Base-by-base conservation (phyloP, 2,329 filamentous ascomycete genomes). In the Cladosporium sp. region DNA sequence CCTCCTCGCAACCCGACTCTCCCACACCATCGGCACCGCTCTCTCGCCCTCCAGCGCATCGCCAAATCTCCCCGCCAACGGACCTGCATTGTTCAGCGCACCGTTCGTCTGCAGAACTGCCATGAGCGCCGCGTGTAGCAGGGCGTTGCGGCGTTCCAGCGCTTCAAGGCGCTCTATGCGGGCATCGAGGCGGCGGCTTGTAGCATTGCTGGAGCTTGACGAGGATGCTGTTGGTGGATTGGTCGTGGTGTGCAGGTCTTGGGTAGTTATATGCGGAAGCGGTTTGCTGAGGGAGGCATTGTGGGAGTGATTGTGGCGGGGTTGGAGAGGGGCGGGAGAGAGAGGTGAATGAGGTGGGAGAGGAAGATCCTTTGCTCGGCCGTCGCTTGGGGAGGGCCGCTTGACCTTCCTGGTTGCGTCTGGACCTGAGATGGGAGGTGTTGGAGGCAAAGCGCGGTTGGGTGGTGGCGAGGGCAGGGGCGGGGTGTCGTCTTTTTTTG, bases 111-210 rank as follows among this genome's bases (percentile, higher is more conserved):
- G 63, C 33, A 73, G 52, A 38, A 72, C 68, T 5, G 70, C 70
- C 60, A 69, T 67, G 19, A 73, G 58, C 4, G 70, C 70, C 8
- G 70, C 70, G 22, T 68, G 66, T 8, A 73, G 61, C 7, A 73
- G 49, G 13, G 61, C 61, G 51, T 72, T 73, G 49, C 71, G 66
- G 35, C 70, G 66, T 54, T 72, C 69, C 19, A 72, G 54, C 11
- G 65, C 67, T 42, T 70, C 68, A 34, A 72, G 54, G 2, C 68
- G 63, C 43, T 70, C 68, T 13, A 72, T 53, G 3, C 69, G 63
- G 28, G 67, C 63, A 33, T 67, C 64, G 13, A 70, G 54, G 7
- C 56, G 56, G 40, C 19, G 16, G 16, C 1, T 22, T 2, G 40
- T 42, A 10, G 7, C 9, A 32, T 10, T 37, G 34, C 53, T 49